Evolutionary conservation across 106 monocot species (phyloP), one percentile per base, ranked within the genome.

Genomic region (Platanthera guangdongensis): DNA sequence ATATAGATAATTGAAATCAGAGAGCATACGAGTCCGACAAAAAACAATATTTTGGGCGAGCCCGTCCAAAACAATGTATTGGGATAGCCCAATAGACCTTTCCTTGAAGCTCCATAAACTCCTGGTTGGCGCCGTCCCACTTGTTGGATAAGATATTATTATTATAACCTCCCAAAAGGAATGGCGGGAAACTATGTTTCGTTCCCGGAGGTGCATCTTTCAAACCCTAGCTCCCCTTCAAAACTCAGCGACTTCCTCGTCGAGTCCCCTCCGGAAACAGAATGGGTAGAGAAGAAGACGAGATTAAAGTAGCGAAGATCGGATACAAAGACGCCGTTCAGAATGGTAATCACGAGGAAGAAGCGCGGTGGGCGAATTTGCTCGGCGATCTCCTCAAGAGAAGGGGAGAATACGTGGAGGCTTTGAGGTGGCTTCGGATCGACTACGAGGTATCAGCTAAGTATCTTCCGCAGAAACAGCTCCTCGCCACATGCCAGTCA

Each of bases 401-500:
- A 72, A 73, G 87, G 5, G 95, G 93, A 3, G 95, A 93, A 79
- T 96, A 96, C 82, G 85, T 90, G 4, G 87, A 96, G 79, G 93
- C 95, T 30, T 81, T 96, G 60, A 81, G 87, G 8, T 96, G 95
- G 95, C 86, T 96, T 45, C 88, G 88, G 32, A 78, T 87, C 78
- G 95, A 96, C 78, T 89, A 96, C 79, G 85, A 93, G 9, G 67
- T 96, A 25, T 93, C 95, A 6, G 60, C 75, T 16, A 96, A 85
- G 89, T 74, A 80, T 74, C 86, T 96, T 28, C 95, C 93, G 3
- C 81, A 85, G 75, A 88, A 91, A 79, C 95, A 96, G 78, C 83
- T 96, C 51, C 90, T 96, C 15, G 90, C 95, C n/a, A 91, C 95
- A 11, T 96, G 95, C 79, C 93, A 96, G 68, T 96, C 93, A 8